These are phyloP conservation scores for Fereydounia khargensis DNA, from an alignment of 1,284 basidiomycete species.

Conservation along the genomic window DNA sequence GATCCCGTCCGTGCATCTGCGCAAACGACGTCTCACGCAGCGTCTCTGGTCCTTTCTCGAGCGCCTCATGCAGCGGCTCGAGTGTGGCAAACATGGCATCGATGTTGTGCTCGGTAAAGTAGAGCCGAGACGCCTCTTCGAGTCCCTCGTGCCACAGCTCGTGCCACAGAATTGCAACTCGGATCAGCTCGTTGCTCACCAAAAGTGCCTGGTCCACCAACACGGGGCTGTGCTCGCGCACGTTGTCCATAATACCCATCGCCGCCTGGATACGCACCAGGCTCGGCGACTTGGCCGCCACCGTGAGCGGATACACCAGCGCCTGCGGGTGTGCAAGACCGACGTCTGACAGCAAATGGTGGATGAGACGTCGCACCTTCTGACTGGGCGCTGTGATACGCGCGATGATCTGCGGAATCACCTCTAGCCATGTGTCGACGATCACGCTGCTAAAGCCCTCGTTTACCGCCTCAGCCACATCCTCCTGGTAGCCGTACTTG, in stretches of 20 bases:
- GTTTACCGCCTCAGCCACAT: constrained; percentile 85
- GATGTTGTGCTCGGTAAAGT: constrained; percentile 98
- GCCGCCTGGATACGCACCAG: constrained; percentile 79
- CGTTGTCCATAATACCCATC: constrained; percentile 82
- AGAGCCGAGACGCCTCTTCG: constrained; percentile 93
- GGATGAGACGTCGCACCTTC: constrained; percentile 85
- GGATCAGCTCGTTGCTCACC: constrained; percentile 91
- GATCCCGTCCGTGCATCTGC: constrained; percentile 89
- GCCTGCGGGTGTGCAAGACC: constrained; percentile 97
- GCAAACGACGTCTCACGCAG: constrained; percentile 91
- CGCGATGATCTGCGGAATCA: constrained; percentile 98
- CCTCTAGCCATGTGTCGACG: constrained; percentile 97
- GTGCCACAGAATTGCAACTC: constrained; percentile 98
- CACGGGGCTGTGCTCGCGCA: constrained; percentile 83
- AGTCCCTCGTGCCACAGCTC: constrained; percentile 98
- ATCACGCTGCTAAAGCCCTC: constrained; percentile 85
- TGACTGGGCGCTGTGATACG: constrained; percentile 90
- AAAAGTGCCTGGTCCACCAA: constrained; percentile 91
- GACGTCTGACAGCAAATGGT: constrained; percentile 83
- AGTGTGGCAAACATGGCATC: constrained; percentile 95
- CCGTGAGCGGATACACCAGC: constrained; percentile 94
- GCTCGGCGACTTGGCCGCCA: constrained; percentile 94
- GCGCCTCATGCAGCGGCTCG: constrained; percentile 88
- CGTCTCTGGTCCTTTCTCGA: constrained; percentile 95
- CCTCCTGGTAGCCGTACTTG: constrained; percentile 88